Evolutionary conservation across 139 green algal species (phyloP).

Genomic region (Mychonastes homosphaera): DNA sequence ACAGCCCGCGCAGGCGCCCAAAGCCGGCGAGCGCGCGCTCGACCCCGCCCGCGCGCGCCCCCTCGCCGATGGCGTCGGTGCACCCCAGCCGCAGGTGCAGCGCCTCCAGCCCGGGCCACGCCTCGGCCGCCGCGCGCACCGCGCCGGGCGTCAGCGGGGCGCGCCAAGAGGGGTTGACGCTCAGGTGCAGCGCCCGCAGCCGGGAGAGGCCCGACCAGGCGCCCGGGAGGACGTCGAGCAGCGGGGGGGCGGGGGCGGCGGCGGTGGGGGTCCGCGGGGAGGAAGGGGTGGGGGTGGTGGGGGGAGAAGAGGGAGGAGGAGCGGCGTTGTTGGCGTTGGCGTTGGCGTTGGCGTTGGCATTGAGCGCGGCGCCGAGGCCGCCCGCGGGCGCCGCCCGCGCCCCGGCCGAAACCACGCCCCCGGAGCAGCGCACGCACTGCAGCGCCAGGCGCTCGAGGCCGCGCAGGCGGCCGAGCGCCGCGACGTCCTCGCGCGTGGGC

Average conservation of each 20-base stretch:
- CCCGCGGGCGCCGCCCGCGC: no score
- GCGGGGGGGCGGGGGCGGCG: no score
- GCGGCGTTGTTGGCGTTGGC: no score
- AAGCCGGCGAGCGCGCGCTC: slow-evolving; percentile 1
- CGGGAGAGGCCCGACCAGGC: not conserved
- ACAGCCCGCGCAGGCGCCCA: not conserved
- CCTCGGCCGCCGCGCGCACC: slow-evolving; percentile 7
- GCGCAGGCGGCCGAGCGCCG: slow-evolving; percentile 4
- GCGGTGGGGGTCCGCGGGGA: no score
- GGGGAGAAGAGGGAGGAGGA: no score
- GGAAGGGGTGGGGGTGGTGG: no score
- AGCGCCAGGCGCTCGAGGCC: slow-evolving; percentile 11
- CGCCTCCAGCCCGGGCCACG: slow-evolving; percentile 12
- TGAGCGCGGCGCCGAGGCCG: no score
- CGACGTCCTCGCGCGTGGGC: slow-evolving; percentile 8
- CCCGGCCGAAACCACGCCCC: no score
- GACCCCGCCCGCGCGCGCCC: no score
- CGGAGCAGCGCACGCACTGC: slow-evolving; percentile 8
- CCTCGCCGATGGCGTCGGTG: slow-evolving; percentile 5
- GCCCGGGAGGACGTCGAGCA: not conserved
- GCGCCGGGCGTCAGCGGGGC: slow-evolving; percentile 1
- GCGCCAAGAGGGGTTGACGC: slow-evolving; percentile 19
- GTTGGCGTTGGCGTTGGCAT: no score
- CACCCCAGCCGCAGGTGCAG: slow-evolving; percentile 19
- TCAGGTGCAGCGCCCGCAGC: slow-evolving; percentile 17